Evolutionary conservation across 768 basidiomycete genomes (phyloP).

Genomic region (Hericium coralloides): DNA sequence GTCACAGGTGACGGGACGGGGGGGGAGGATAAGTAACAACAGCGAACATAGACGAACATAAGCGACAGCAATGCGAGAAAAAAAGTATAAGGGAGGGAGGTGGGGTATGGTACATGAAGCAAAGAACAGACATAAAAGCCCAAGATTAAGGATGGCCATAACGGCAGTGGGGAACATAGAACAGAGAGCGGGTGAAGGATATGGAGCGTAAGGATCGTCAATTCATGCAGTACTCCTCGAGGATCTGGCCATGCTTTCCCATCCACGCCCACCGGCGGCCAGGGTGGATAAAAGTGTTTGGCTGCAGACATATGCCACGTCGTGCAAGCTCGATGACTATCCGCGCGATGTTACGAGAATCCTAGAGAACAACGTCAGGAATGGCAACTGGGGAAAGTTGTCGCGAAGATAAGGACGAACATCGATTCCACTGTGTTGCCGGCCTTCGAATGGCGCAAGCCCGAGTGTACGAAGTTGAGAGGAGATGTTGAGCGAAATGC

Average conservation of each 20-base stretch:
- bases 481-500: conserved; percentile 50
- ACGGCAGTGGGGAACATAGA: background rate
- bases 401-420: conserved; percentile 39
- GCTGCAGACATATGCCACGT: conserved; percentile 54
- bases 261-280: conserved; percentile 78
- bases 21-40: background rate
- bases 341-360: conserved; percentile 82
- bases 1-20: background rate
- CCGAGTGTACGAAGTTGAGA: conserved; percentile 69
- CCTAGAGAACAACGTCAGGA: conserved; percentile 35
- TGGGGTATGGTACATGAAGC: background rate
- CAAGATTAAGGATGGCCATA: background rate
- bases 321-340: conserved; percentile 73
- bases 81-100: background rate
- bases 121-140: background rate
- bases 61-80: background rate
- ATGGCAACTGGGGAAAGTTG: background rate
- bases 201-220: background rate
- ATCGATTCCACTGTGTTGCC: conserved; percentile 84
- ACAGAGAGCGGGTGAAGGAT: background rate
- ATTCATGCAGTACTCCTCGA: conserved; percentile 32
- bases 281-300: conserved; percentile 64
- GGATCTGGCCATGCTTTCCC: conserved; percentile 63
- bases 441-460: conserved; percentile 70
- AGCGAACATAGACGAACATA: background rate